These are phyloP conservation scores for Alnus rubra DNA, from an alignment of 306 rosid species.

Conservation along the genomic window DNA sequence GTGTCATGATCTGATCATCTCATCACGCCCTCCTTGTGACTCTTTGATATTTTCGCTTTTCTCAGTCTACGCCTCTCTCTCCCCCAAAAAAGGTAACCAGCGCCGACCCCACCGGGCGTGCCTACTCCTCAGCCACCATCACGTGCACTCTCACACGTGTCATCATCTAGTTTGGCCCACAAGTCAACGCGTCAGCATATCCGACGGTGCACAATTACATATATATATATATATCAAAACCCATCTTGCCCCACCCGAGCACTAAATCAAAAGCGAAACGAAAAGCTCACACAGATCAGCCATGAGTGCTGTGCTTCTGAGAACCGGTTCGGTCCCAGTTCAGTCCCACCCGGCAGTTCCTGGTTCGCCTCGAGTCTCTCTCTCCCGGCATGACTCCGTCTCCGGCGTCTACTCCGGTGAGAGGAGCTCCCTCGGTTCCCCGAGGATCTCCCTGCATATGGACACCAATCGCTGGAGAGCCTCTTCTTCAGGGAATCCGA, in stretches of 20 bases:
- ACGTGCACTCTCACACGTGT: conserved; percentile 54
- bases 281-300: background rate
- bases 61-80: background rate
- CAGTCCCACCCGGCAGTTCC: conserved; percentile 17
- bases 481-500: background rate
- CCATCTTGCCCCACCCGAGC: background rate
- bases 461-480: conserved; percentile 25
- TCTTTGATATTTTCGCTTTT: background rate
- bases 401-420: conserved; percentile 30
- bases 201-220: conserved; percentile 11
- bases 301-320: conserved; percentile 56
- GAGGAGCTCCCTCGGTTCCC: conserved; percentile 26
- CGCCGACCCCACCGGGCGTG: conserved; percentile 37
- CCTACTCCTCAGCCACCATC: conserved; percentile 27
- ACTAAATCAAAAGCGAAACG: background rate
- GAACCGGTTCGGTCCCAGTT: conserved; percentile 61
- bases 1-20: conserved; percentile 24
- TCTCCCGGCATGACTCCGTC: conserved; percentile 41
- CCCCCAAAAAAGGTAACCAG: background rate
- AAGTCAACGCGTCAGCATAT: conserved; percentile 29
- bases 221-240: conserved; percentile 6
- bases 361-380: conserved; percentile 34
- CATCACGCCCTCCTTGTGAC: conserved; percentile 45
- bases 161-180: background rate
- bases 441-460: conserved; percentile 47